A percentile compares a stretch with the other conserved stretches of the same genome.
Evolutionary conservation across 2,329 filamentous ascomycete genomes (phyloP).

Genomic region (Phialophora expanda): DNA sequence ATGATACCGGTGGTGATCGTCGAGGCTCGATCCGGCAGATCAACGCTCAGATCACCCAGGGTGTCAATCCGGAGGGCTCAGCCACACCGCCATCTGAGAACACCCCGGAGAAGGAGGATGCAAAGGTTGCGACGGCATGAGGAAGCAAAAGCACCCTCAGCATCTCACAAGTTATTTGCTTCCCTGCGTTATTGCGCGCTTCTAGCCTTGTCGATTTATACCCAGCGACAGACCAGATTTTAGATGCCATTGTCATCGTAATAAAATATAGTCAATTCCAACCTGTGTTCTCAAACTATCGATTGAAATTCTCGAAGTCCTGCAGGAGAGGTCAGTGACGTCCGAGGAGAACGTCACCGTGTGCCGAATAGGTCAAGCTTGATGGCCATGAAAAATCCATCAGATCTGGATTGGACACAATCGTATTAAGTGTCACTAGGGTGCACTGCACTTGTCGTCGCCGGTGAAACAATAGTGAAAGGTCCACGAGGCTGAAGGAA

Average conservation of each 20-base stretch:
- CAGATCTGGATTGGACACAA: not conserved
- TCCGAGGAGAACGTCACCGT: not conserved
- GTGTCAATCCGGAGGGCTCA: conserved; percentile 16
- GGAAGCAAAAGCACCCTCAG: not conserved
- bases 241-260: not conserved
- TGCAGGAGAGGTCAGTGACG: not conserved
- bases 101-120: conserved; percentile 21
- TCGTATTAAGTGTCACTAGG: not conserved
- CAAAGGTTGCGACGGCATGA: conserved; percentile 17
- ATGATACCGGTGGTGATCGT: conserved; percentile 19
- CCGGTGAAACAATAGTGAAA: not conserved
- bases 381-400: not conserved
- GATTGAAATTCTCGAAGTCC: no score
- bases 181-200: not conserved
- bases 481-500: not conserved
- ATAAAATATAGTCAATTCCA: not conserved
- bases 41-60: conserved; percentile 30
- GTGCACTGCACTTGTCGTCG: not conserved
- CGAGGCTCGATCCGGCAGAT: conserved; percentile 24
- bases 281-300: not conserved
- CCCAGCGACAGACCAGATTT: not conserved
- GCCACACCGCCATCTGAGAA: conserved; percentile 21
- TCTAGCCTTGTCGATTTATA: not conserved
- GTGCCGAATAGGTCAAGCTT: not conserved
- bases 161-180: not conserved